Evolutionary conservation across 75 land plant genomes (phyloP).

Genomic region (Cunninghamia lanceolata): DNA sequence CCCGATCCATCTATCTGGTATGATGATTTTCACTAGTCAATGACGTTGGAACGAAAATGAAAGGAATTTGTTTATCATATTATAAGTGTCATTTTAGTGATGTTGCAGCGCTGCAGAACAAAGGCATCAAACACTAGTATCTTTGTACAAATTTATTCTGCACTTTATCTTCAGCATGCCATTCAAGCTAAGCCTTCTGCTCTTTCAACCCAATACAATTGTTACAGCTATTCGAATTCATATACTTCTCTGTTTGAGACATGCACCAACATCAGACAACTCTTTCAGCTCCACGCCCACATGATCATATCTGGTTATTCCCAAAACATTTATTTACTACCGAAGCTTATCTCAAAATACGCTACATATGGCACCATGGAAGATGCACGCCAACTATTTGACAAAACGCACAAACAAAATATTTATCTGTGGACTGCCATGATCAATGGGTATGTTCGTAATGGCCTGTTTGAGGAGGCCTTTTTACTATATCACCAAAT

Average conservation of each 20-base stretch:
- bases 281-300: not conserved
- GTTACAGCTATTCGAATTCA: not conserved
- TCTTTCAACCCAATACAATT: not conserved
- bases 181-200: not conserved
- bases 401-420: constrained; percentile 14
- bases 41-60: not conserved
- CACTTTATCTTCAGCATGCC: not conserved
- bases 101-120: not conserved
- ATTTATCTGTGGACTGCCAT: constrained; percentile 54
- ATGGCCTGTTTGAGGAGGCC: constrained; percentile 29
- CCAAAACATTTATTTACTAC: not conserved
- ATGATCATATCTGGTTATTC: not conserved
- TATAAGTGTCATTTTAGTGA: not conserved
- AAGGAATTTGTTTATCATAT: not conserved
- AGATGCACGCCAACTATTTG: constrained; percentile 22
- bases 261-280: not conserved
- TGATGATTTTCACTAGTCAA: not conserved
- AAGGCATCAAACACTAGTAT: not conserved
- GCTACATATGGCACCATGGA: constrained; percentile 24
- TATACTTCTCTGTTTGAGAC: not conserved
- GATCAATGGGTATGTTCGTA: constrained; percentile 40
- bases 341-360: constrained; percentile 22
- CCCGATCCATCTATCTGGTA: too few species aligned
- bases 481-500: constrained; percentile 22
- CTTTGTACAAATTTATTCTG: not conserved